Evolutionary conservation across 129 eudicot genomes (phyloP), one percentile per base, ranked within the genome.

Genomic region (Escallonia herrerae): DNA sequence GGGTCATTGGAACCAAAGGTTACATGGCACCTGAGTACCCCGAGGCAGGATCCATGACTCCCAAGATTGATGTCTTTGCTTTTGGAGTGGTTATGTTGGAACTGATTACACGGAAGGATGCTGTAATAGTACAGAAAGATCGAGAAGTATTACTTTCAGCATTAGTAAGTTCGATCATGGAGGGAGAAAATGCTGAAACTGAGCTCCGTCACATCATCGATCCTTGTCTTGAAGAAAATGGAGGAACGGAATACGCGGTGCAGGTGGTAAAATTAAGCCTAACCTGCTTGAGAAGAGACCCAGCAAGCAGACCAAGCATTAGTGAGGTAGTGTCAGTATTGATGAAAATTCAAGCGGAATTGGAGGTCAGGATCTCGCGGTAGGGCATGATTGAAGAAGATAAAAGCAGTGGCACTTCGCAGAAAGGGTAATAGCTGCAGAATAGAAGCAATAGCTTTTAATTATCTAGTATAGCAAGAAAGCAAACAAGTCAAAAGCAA

Each of bases 21-120:
- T 78, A 81, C 73, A 69, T 85, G 76, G 84, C 87, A 7, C 85
- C 93, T 3, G 93, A 85, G 77, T 79, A 75, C 66, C 39, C 74
- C 5, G 73, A 67, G 45, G 62, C 39, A 5, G 78, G 85, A 5
- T 39, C 53, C 3, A 37, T 69, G 9, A 76, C 77, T 33, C 39
- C 79, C 2, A 76, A 85, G 56, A 77, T 73, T 0, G 93, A 85
- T 68, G 86, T 82, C 6, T 86, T 63, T 68, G 81, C 88, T 10
- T 82, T 76, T 61, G 94, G 88, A 65, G 82, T 79, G 22, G 73
- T 86, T 54, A 50, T 82, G 65, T 49, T 86, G 63, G 94, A 82
- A 64, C 68, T 86, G 44, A 68, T 77, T 5, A 74, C 86, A 0
- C 81, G 83, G 38, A 79, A 74, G 65, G 65, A 64, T 38, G 79